These are phyloP conservation scores for Suillus tomentosus DNA, from an alignment of 768 basidiomycete genomes.

Conservation along the genomic window DNA sequence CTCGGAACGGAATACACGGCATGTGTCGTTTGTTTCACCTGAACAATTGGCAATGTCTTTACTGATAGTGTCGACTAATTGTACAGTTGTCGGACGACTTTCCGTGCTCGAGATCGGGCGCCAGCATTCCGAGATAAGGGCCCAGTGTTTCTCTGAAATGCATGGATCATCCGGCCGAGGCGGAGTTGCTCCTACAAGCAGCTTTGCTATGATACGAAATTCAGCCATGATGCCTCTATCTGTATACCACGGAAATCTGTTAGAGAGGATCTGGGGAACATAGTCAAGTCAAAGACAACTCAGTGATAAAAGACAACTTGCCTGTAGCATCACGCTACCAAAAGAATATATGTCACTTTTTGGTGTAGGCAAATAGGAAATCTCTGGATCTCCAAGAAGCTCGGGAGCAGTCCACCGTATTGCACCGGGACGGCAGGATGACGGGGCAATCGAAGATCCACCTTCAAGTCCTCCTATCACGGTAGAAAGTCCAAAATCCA, in stretches of 20 bases:
- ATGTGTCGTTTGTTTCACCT: background rate
- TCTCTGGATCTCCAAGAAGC: conserved; percentile 33
- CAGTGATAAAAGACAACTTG: conserved; percentile 24
- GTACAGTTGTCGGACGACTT: conserved; percentile 1
- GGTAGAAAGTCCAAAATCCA: conserved; percentile 49
- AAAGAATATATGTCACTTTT: conserved; percentile 24
- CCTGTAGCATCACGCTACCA: conserved; percentile 34
- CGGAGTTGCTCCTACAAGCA: background rate
- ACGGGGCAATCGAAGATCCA: conserved; percentile 30
- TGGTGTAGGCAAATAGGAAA: background rate
- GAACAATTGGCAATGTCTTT: background rate
- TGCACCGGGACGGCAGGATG: conserved; percentile 34
- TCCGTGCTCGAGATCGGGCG: background rate
- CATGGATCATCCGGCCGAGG: background rate
- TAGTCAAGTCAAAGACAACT: conserved; percentile 17
- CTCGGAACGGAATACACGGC: background rate
- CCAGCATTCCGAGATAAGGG: conserved; percentile 14
- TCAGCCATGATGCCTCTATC: background rate
- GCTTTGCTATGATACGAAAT: conserved; percentile 1
- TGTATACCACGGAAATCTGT: conserved; percentile 3
- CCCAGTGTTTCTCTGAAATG: conserved; percentile 7
- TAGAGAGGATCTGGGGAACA: background rate
- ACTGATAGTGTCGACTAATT: background rate
- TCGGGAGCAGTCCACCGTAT: conserved; percentile 47
- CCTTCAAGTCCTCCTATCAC: conserved; percentile 41